Base-by-base conservation (phyloP, 2,329 filamentous ascomycete genomes). In the Penicillium occitanis region DNA sequence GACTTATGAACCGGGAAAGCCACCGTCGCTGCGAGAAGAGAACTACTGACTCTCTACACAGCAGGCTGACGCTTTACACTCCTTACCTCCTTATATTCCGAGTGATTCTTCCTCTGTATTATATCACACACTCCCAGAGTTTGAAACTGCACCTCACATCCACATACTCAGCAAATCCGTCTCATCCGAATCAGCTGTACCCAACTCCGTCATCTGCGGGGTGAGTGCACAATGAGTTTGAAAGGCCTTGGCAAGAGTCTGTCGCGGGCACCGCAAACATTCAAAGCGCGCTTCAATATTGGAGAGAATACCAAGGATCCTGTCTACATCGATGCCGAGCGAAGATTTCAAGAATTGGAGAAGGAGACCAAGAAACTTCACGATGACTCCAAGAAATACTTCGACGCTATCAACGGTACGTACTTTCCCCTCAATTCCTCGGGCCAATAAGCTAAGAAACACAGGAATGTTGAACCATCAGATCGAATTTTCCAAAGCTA, bases 371-470 rank as follows among this genome's bases (percentile, higher is more conserved):
- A 97, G 85, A 94, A 91, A 79, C 88, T 97, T 35, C 94, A 98
- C 81, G 92, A 97, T 82, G 94, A 98, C 80, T 96, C 92, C 65
- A 91, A 93, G 79, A 97, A 96, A 82, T 99, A 99, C 80, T 97
- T 96, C 74, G 89, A 97, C 63, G 92, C 95, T 76, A 97, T 99
- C 82, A 97, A 98, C 82, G 91, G 86, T 88, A 76, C 68, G 77
- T 74, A 40, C 11, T 17, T 11, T 28, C 1, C 4, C 65, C n/a
- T 28, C 37, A 8, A 14, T 48, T 25, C 13, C 33, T 11, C 22
- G 17, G 28, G 17, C 10, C 55, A 28, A 10, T 40, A 10, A 13
- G 51, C 53, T 58, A 58, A 58, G 0, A 1, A 37, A 44, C 50
- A 22, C 69, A 88, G 86, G 91, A 84, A 99, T 99, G 95, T 87